These are phyloP conservation scores for Ophiostoma ulmi DNA, from an alignment of 2,329 filamentous ascomycete species.

Conservation along the genomic window DNA sequence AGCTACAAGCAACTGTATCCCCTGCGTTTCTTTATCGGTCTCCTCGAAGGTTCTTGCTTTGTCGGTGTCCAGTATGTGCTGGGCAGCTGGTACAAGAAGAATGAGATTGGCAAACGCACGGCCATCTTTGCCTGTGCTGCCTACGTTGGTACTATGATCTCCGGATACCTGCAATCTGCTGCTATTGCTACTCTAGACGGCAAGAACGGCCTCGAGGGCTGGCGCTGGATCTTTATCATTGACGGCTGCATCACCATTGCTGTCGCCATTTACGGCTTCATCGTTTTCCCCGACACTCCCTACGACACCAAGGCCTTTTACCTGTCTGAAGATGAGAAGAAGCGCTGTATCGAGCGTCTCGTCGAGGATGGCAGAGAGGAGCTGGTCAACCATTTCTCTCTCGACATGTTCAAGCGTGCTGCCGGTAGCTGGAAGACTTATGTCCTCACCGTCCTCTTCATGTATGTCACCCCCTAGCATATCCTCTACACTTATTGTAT, in stretches of 20 bases:
- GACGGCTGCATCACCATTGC: slow-evolving; percentile 46
- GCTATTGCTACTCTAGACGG: slow-evolving; percentile 38
- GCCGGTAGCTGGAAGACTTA: slow-evolving; percentile 31
- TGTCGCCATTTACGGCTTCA: slow-evolving; percentile 46
- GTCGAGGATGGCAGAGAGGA: slow-evolving; percentile 31
- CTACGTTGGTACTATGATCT: slow-evolving; percentile 41
- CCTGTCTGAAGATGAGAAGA: slow-evolving; percentile 34
- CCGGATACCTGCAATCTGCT: slow-evolving; percentile 41
- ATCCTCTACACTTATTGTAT: background rate
- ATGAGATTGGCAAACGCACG: slow-evolving; percentile 57
- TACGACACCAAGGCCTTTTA: slow-evolving; percentile 36
- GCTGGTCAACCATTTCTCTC: slow-evolving; percentile 28
- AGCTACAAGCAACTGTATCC: slow-evolving; percentile 36
- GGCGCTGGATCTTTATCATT: slow-evolving; percentile 53
- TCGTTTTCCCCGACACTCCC: slow-evolving; percentile 47
- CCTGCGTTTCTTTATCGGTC: slow-evolving; percentile 50
- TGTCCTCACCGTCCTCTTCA: slow-evolving; percentile 31
- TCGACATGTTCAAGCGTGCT: slow-evolving; percentile 29
- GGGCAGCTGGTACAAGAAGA: slow-evolving; percentile 54
- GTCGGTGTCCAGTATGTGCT: slow-evolving; percentile 48
- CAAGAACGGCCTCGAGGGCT: slow-evolving; percentile 42
- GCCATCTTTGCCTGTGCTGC: slow-evolving; percentile 59
- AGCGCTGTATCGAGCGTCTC: slow-evolving; percentile 39
- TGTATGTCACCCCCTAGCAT: slow-evolving; percentile 23
- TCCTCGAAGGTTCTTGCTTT: slow-evolving; percentile 50